These are phyloP conservation scores for Notholithocarpus densiflorus DNA, from an alignment of 306 rosid species.

Conservation along the genomic window DNA sequence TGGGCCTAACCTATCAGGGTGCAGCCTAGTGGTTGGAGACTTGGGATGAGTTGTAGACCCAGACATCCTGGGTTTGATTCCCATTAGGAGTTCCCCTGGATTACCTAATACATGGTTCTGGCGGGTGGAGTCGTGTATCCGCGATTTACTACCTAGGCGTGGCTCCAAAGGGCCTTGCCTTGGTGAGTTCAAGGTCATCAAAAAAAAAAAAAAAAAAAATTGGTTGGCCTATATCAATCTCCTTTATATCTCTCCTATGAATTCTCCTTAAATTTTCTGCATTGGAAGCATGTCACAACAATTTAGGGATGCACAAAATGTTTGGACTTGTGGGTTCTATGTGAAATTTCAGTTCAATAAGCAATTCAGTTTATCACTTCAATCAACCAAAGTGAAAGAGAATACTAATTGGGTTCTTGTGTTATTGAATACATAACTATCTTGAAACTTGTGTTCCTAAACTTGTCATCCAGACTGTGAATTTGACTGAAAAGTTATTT, in stretches of 20 bases:
- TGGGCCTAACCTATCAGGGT: no score
- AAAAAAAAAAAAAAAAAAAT: no score
- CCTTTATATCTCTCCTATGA: not conserved
- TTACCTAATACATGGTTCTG: no score
- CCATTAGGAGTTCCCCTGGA: no score
- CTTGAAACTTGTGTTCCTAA: not conserved
- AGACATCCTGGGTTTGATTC: no score
- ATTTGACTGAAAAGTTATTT: not conserved
- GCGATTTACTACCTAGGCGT: no score
- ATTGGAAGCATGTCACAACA: not conserved
- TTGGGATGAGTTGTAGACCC: no score
- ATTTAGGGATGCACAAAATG: not conserved
- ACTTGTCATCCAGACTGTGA: not conserved
- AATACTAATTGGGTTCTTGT: not conserved
- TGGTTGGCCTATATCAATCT: no score
- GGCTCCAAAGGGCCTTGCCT: no score
- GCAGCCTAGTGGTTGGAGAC: no score
- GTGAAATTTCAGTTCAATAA: not conserved
- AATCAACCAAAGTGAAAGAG: not conserved
- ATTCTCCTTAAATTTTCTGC: conserved; percentile 2
- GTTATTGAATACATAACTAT: not conserved
- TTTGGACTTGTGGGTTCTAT: not conserved
- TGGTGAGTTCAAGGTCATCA: no score
- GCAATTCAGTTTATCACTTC: not conserved
- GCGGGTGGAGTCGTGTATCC: no score